These are phyloP conservation scores for Funneliformis mosseae DNA, from an alignment of 192 early-diverging fungal species.

Conservation along the genomic window DNA sequence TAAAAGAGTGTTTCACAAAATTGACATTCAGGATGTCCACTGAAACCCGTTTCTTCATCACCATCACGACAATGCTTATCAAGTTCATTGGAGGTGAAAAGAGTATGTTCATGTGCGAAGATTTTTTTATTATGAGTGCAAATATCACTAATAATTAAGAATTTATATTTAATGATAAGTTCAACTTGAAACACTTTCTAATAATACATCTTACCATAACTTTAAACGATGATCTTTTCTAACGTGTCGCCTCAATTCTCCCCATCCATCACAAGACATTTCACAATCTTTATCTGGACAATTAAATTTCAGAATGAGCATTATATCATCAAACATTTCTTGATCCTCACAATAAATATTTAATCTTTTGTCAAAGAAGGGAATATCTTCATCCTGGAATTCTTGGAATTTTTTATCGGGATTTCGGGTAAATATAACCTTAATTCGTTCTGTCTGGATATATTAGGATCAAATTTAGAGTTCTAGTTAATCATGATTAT, in stretches of 20 bases:
- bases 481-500: background rate
- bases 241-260: conserved; percentile 81
- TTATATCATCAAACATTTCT: conserved; percentile 73
- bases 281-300: conserved; percentile 86
- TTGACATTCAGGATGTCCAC: conserved; percentile 87
- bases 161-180: background rate
- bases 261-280: conserved; percentile 73
- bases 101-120: conserved; percentile 89
- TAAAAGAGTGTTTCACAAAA: conserved; percentile 88
- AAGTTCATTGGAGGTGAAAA: conserved; percentile 78
- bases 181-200: background rate
- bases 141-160: conserved; percentile 65
- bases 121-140: conserved; percentile 89
- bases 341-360: conserved; percentile 75
- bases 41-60: conserved; percentile 70
- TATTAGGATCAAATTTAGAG: background rate
- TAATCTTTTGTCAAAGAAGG: conserved; percentile 65
- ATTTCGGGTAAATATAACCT: conserved; percentile 77
- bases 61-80: conserved; percentile 76
- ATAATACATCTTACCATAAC: conserved; percentile 64
- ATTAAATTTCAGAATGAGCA: conserved; percentile 78
- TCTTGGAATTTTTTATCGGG: conserved; percentile 58
- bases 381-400: conserved; percentile 54
- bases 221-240: conserved; percentile 71
- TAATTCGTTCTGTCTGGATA: conserved; percentile 71